Conservation (phyloP, 768 basidiomycete species). For the Kondoa subrosea region DNA sequence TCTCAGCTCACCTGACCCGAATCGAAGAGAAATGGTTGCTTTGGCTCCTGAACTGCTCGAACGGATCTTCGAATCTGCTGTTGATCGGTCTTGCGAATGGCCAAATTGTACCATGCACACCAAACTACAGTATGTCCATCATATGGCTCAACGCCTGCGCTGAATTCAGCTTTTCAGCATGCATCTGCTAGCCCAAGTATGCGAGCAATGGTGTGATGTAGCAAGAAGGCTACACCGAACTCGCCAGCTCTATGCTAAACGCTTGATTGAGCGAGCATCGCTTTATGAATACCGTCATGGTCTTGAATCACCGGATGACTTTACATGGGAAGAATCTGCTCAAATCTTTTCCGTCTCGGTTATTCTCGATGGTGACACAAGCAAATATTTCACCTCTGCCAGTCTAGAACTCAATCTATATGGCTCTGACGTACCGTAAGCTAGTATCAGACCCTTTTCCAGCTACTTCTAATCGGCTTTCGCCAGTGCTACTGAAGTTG, state of each 20-base stretch:
- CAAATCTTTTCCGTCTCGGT: background rate
- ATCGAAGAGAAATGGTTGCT: background rate
- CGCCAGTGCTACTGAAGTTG: background rate
- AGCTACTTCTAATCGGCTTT: no score
- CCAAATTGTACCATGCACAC: background rate
- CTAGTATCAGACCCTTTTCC: no score
- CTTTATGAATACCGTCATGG: background rate
- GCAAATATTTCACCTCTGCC: background rate
- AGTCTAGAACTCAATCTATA: background rate
- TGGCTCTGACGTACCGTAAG: background rate
- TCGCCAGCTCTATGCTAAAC: background rate
- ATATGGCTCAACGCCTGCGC: background rate
- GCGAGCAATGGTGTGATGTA: background rate
- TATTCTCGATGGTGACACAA: background rate
- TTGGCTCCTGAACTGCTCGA: background rate
- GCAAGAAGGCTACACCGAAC: background rate
- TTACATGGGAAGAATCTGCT: background rate
- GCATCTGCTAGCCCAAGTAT: conserved; percentile 4
- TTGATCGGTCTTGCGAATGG: conserved; percentile 1
- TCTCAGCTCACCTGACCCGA: conserved; percentile 1
- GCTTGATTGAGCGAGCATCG: background rate
- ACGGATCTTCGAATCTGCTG: background rate
- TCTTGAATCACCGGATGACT: background rate
- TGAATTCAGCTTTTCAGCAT: background rate
- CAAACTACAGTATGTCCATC: background rate